Percentiles rank a stretch among this genome's conserved stretches.
phyloP scores from a whole-genome alignment of 305 asterid genomes.

The Plantago lanceolata region DNA sequence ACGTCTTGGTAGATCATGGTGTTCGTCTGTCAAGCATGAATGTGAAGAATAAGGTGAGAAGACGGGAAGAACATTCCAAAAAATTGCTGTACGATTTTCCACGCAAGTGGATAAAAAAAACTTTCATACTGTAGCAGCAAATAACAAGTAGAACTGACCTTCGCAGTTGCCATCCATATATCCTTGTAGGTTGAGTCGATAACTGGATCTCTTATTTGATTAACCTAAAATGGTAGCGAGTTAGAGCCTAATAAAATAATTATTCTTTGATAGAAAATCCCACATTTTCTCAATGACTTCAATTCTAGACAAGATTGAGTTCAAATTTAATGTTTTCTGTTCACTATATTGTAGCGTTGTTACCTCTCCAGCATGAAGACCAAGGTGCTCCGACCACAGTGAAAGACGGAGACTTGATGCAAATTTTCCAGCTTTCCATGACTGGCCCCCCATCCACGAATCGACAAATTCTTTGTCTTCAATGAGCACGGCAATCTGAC shows the following conservation, averaged over 20 bases:
- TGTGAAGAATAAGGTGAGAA: neutral
- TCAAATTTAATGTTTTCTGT: neutral
- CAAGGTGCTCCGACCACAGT: constrained; percentile 93
- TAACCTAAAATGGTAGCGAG: constrained; percentile 37
- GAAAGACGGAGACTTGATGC: constrained; percentile 79
- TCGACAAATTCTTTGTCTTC: constrained; percentile 85
- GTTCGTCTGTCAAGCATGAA: constrained; percentile 53
- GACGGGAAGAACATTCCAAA: neutral
- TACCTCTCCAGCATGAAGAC: constrained; percentile 74
- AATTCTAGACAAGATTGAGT: neutral
- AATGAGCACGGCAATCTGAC: constrained; percentile 78
- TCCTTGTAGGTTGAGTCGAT: constrained; percentile 77
- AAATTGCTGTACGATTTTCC: neutral
- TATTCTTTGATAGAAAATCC: constrained; percentile 8
- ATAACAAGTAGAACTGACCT: constrained; percentile 38
- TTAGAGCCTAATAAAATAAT: constrained; percentile 13
- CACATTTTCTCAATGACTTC: neutral
- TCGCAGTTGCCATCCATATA: constrained; percentile 93
- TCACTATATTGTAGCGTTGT: constrained; percentile 4
- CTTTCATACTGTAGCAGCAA: neutral
- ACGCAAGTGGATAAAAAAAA: neutral
- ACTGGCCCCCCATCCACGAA: constrained; percentile 72
- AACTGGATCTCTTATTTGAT: constrained; percentile 73
- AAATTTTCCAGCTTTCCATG: constrained; percentile 86
- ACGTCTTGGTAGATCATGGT: constrained; percentile 84